Percentiles rank a stretch among this genome's conserved stretches.
Evolutionary conservation across 2,329 filamentous ascomycete genomes (phyloP).

Genomic region (Trichoderma atroviride): DNA sequence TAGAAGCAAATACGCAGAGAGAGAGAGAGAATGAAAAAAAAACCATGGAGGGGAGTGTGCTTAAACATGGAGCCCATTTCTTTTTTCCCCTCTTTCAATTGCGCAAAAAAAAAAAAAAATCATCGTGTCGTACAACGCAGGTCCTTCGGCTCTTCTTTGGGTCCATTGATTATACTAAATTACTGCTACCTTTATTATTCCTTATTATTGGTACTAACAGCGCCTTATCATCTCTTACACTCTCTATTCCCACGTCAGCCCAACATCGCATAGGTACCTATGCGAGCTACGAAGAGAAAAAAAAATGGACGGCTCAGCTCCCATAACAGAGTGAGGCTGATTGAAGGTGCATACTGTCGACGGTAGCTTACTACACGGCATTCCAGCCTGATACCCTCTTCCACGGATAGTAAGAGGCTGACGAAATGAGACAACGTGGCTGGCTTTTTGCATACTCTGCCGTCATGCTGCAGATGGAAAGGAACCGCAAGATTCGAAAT

Average conservation of each 20-base stretch:
- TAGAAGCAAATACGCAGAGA: neutral
- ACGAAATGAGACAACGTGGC: neutral
- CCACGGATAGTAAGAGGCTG: neutral
- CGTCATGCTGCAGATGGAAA: neutral
- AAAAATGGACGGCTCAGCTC: neutral
- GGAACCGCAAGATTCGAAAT: neutral
- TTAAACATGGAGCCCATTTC: neutral
- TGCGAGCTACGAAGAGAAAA: neutral
- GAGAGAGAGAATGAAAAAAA: neutral
- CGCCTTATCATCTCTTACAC: neutral
- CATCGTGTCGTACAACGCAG: conserved; percentile 11
- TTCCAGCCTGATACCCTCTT: neutral
- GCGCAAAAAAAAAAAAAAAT: conserved; percentile 1
- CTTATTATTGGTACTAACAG: neutral
- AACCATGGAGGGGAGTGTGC: conserved; percentile 18
- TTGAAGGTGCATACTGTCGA: neutral
- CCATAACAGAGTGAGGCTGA: neutral
- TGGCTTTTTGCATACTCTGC: neutral
- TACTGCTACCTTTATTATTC: neutral
- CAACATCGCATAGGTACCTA: neutral
- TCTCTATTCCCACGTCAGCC: neutral
- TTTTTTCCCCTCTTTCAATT: conserved; percentile 1
- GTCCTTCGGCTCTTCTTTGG: neutral
- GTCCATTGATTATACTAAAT: neutral
- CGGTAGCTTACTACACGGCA: neutral